These are phyloP conservation scores for Elasticomyces elasticus DNA, from an alignment of 495 filamentous ascomycete genomes.

Conservation along the genomic window DNA sequence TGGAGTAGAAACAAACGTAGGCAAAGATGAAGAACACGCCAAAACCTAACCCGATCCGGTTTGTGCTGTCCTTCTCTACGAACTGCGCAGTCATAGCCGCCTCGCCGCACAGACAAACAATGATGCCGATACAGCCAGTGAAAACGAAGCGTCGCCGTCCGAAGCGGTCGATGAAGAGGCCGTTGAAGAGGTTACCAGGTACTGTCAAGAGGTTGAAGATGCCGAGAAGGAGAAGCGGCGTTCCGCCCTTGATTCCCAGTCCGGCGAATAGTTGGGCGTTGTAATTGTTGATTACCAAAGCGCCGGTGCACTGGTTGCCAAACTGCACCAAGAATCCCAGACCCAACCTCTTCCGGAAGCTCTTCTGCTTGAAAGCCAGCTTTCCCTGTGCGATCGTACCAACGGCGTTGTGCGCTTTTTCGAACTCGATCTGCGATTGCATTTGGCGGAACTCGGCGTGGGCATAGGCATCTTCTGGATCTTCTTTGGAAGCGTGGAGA, in stretches of 20 bases:
- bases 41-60: slow-evolving; percentile 11
- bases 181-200: slow-evolving; percentile 19
- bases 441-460: slow-evolving; percentile 21
- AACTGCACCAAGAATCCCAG: slow-evolving; percentile 18
- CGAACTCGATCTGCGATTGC: slow-evolving; percentile 19
- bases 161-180: slow-evolving; percentile 18
- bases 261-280: slow-evolving; percentile 12
- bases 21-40: slow-evolving; percentile 22
- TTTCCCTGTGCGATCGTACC: slow-evolving; percentile 9
- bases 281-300: slow-evolving; percentile 19
- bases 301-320: slow-evolving; percentile 16
- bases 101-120: slow-evolving; percentile 15
- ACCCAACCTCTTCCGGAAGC: slow-evolving; percentile 11
- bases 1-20: slow-evolving; percentile 17
- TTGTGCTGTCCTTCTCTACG: slow-evolving; percentile 15
- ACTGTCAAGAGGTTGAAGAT: slow-evolving; percentile 16
- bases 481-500: slow-evolving; percentile 14
- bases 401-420: slow-evolving; percentile 13
- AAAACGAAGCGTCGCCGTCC: slow-evolving; percentile 18
- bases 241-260: slow-evolving; percentile 12
- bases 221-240: slow-evolving; percentile 16
- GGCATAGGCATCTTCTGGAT: slow-evolving; percentile 21
- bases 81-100: slow-evolving; percentile 19
- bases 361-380: slow-evolving; percentile 15
- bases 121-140: slow-evolving; percentile 10